Percentiles rank a stretch among this genome's conserved stretches.
phyloP scores from a whole-genome alignment of 441 rosid species.

The Erodium trifolium region DNA sequence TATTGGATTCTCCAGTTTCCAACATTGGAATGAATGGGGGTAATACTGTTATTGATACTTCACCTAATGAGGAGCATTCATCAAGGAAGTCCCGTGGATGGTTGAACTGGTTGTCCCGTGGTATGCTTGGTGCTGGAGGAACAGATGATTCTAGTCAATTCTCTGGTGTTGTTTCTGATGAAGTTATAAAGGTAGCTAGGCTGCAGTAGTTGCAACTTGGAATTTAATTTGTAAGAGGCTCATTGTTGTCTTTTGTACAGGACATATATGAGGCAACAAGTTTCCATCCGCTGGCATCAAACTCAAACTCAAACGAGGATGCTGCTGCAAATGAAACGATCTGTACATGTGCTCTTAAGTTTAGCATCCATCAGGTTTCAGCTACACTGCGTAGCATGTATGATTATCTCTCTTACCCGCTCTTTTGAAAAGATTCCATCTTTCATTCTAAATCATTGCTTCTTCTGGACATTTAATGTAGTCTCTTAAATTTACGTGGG shows the following conservation, averaged over 20 bases:
- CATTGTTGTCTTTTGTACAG: slow-evolving; percentile 34
- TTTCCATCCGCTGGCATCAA: slow-evolving; percentile 50
- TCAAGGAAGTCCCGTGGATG: slow-evolving; percentile 78
- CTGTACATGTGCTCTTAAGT: slow-evolving; percentile 47
- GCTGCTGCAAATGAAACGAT: slow-evolving; percentile 38
- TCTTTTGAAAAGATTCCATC: slow-evolving; percentile 1
- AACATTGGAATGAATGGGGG: slow-evolving; percentile 28
- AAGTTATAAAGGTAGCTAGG: slow-evolving; percentile 71
- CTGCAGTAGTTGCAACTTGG: slow-evolving; percentile 16
- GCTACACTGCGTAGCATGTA: slow-evolving; percentile 49
- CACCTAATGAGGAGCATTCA: slow-evolving; percentile 45
- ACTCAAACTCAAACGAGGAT: slow-evolving; percentile 36
- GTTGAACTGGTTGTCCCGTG: slow-evolving; percentile 96
- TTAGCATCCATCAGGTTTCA: slow-evolving; percentile 44
- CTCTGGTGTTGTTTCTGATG: slow-evolving; percentile 92
- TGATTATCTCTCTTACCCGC: slow-evolving; percentile 20
- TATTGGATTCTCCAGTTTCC: slow-evolving; percentile 30
- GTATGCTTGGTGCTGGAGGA: slow-evolving; percentile 99
- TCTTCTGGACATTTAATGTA: neutral
- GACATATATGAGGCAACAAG: slow-evolving; percentile 89
- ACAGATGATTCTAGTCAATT: slow-evolving; percentile 90
- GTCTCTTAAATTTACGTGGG: neutral
- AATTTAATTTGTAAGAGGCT: slow-evolving; percentile 17
- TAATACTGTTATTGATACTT: slow-evolving; percentile 37
- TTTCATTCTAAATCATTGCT: neutral